These are phyloP conservation scores for Colletotrichum tabaci DNA, from an alignment of 2,329 filamentous ascomycete species.

Conservation along the genomic window DNA sequence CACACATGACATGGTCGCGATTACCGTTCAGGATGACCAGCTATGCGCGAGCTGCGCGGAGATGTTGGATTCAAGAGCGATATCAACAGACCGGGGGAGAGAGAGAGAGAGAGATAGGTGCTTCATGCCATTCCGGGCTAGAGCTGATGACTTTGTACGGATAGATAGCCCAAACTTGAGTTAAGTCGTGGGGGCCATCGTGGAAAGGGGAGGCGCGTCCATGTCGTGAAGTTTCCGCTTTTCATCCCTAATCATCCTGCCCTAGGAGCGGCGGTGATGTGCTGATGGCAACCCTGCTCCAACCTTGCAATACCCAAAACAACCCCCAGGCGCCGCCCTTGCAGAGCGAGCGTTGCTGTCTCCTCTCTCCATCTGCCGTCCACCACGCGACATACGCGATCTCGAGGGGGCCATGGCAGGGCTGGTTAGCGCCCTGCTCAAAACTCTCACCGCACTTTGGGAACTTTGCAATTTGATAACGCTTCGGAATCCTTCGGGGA, in stretches of 20 bases:
- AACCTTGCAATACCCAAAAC: background rate
- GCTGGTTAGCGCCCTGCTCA: conserved; percentile 27
- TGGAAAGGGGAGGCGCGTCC: background rate
- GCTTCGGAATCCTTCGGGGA: no score
- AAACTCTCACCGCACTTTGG: conserved; percentile 39
- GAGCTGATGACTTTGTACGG: no score
- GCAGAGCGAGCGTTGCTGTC: background rate
- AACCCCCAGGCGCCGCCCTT: conserved; percentile 25
- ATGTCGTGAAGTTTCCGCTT: background rate
- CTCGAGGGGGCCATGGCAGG: conserved; percentile 24
- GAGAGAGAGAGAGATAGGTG: background rate
- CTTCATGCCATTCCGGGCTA: background rate
- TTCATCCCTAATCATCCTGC: background rate
- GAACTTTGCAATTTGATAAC: conserved; percentile 8
- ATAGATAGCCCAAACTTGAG: no score
- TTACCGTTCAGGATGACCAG: no score
- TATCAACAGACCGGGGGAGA: background rate
- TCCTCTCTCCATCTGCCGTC: background rate
- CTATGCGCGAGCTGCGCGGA: background rate
- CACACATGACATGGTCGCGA: background rate
- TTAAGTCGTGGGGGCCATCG: conserved; percentile 7
- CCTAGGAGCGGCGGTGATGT: background rate
- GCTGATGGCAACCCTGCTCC: conserved; percentile 8
- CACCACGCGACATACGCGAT: conserved; percentile 30
- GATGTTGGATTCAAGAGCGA: background rate